Conservation (phyloP, 805 yeast species). For the Zygoascus ofunaensis region DNA sequence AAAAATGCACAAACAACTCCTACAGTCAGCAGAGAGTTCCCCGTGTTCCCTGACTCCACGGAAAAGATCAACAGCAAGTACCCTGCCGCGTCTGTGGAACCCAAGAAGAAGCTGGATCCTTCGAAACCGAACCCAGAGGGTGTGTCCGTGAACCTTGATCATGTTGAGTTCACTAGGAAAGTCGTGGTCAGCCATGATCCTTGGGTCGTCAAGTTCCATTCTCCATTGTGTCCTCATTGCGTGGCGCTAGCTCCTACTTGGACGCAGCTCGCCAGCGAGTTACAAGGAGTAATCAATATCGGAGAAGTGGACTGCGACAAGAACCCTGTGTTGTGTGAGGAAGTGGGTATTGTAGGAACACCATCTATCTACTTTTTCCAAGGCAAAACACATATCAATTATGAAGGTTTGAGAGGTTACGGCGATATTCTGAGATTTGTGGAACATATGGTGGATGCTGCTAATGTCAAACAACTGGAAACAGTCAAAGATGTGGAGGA, state of each 20-base stretch:
- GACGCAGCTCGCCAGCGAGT: constrained; percentile 27
- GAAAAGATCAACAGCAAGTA: constrained; percentile 9
- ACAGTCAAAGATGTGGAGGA: constrained; percentile 19
- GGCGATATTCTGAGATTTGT: constrained; percentile 30
- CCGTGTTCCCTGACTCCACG: constrained; percentile 7
- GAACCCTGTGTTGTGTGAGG: constrained; percentile 26
- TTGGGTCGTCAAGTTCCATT: constrained; percentile 35
- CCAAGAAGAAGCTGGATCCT: constrained; percentile 1
- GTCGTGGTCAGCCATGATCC: constrained; percentile 27
- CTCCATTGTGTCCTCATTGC: constrained; percentile 35
- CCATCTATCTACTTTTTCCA: constrained; percentile 23
- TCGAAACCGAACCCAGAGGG: constrained; percentile 28
- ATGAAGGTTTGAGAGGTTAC: constrained; percentile 26
- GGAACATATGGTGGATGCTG: constrained; percentile 23
- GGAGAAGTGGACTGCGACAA: constrained; percentile 35
- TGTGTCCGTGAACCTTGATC: constrained; percentile 23
- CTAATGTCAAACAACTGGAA: constrained; percentile 22
- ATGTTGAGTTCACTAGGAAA: constrained; percentile 20
- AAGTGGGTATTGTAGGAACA: constrained; percentile 20
- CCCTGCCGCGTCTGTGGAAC: constrained; percentile 2
- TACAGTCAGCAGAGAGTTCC: constrained; percentile 4
- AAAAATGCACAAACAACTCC: background rate
- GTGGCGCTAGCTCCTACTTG: constrained; percentile 29
- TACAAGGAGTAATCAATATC: constrained; percentile 28
- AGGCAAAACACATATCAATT: constrained; percentile 22